Percentiles rank a stretch among this genome's conserved stretches.
Conservation (phyloP, 2,329 filamentous ascomycete species). For the Colletotrichum aenigma region DNA sequence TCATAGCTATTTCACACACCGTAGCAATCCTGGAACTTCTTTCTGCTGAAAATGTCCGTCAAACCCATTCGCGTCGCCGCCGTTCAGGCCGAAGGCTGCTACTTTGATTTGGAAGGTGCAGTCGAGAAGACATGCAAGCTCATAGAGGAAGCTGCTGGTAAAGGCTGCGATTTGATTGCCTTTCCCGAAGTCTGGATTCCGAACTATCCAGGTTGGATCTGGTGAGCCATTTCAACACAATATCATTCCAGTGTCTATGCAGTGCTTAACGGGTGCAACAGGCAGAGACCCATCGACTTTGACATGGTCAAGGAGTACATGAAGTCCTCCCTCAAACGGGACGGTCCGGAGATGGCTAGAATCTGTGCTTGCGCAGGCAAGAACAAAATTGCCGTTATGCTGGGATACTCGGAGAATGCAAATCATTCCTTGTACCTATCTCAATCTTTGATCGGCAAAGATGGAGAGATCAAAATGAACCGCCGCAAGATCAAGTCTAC, state of each 20-base stretch:
- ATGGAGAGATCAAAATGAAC: slow-evolving; percentile 41
- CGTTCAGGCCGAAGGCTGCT: not conserved
- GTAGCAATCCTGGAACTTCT: not conserved
- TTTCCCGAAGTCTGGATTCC: slow-evolving; percentile 61
- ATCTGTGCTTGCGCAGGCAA: slow-evolving; percentile 45
- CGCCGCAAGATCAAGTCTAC: slow-evolving; percentile 58
- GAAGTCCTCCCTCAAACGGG: slow-evolving; percentile 42
- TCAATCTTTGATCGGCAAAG: slow-evolving; percentile 45
- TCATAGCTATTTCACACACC: not conserved
- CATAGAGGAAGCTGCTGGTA: slow-evolving; percentile 57
- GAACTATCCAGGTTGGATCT: slow-evolving; percentile 45
- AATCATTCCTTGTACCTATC: slow-evolving; percentile 49
- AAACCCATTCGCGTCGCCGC: not conserved
- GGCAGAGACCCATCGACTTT: not conserved
- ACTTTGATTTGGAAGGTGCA: not conserved
- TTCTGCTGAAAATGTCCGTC: not conserved
- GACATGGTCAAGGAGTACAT: slow-evolving; percentile 30
- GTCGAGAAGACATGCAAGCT: slow-evolving; percentile 56
- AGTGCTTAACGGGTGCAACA: not conserved
- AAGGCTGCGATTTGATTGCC: slow-evolving; percentile 57
- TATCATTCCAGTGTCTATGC: not conserved
- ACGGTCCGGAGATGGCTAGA: slow-evolving; percentile 44
- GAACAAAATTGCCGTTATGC: slow-evolving; percentile 47
- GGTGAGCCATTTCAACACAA: not conserved
- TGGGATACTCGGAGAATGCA: slow-evolving; percentile 54